Base-by-base conservation (phyloP, 2,329 filamentous ascomycete genomes). In the Dendrostoma leiphaemia region DNA sequence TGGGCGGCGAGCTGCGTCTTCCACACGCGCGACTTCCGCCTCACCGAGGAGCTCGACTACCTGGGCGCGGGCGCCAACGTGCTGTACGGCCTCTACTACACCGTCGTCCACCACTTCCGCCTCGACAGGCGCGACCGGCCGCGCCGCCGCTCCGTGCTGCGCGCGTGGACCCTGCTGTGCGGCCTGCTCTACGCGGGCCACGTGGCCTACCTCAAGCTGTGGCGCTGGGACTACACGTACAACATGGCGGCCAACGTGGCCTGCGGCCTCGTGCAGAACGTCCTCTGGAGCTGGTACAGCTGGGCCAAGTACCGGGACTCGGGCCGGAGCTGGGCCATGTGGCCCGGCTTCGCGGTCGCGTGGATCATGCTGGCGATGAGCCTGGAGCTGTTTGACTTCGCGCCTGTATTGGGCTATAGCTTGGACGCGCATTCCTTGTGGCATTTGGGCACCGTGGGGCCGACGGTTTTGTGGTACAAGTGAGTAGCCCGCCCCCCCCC, bases 181-280 rank as follows among this genome's bases (percentile, higher is more conserved):
- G 68, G 83, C 24, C 60, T 73, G 13, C 72, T 96, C 49, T 99
- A 96, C 70, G 66, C 79, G 24, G 75, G 81, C 51, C 94, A 99
- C 68, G 84, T 97, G 45, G 81, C 77, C 43, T 99, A 96, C 69
- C 79, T 99, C 51, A 90, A 88, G 66, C 83, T 91, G 62, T 90
- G 92, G 77, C 77, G 80, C 17, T 99, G 94, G 89, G 89, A 97
- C 71, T 99, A 99, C 69, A 89, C 88, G 5, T 99, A 99, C 74
- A 99, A 99, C 69, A 97, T 99, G 91, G 85, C 88, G 1, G 94
- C 92, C 48, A 99, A 97, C 65, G 89, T 99, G 19, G 84, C 81
- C 3, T 83, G 89, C 10, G 94, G 94, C 3, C 76, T 91, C 37
- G 70, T 92, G 4, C 87, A 91, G 67, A 96, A 97, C 64, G 49